Base-by-base conservation (phyloP, 306 rosid species). In the Parietaria judaica region DNA sequence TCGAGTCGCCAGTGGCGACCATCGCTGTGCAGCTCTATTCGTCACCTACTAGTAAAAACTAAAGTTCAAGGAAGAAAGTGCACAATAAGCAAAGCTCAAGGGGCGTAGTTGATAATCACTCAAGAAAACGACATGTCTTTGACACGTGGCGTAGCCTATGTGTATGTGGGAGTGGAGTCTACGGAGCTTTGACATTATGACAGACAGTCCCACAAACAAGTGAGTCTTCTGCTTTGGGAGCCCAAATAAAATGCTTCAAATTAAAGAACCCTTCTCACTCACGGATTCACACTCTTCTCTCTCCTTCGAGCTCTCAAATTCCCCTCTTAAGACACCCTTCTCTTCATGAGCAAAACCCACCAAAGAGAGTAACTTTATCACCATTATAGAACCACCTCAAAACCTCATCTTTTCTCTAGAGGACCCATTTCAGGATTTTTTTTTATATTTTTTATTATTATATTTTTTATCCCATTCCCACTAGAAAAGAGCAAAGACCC, bases 401-500 rank as follows among this genome's bases (percentile, higher is more conserved):
- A 38, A 43, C 45, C 66, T 54, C 62, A 54, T 14, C 67, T 38
- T 52, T 56, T 38, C 53, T 46, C 6, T 45, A 8, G 45, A 41
- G 45, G 9, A 41, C 45, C 45, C 45, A 41, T 41, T 41, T 5
- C 45, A 5, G 31, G 31, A 23, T 23, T 23, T 23, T 23, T 23
- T 23, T 5, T 11, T 10, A 4, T 34, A 8, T 34, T 55, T 56
- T 11, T 10, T 5, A 1, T 1, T 0, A 34, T 23, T 23, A 23
- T 1, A 37, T 3, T 10, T 7, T 17, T 54, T 47, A 79, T 79
- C 8, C 50, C 50, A 49, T 69, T 76, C 60, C 11, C 65, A 49
- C 60, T 51, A 45, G 36, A 58, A 61, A 61, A 64, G 51, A 17
- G 54, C 74, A 59, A 14, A 38, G 68, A 43, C 66, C 34, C 67